Percentiles rank a stretch among this genome's conserved stretches.
Evolutionary conservation across 495 filamentous ascomycete genomes (phyloP).

Genomic region (Neurospora tetraspora): DNA sequence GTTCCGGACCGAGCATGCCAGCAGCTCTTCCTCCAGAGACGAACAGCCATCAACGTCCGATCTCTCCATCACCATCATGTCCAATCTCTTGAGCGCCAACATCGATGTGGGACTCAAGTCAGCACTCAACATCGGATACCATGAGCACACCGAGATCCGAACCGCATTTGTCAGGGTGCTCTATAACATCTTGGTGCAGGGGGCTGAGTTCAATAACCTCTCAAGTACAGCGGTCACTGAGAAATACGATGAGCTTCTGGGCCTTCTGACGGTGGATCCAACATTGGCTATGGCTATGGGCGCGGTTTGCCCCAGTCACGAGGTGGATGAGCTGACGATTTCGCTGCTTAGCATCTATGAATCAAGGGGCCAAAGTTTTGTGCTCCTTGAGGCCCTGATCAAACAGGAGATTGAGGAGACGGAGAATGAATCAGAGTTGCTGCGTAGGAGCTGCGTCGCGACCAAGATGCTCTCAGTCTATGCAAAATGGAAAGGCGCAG

Average conservation of each 20-base stretch:
- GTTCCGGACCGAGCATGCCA: slow-evolving; percentile 29
- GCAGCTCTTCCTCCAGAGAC: slow-evolving; percentile 26
- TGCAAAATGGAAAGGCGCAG: slow-evolving; percentile 55
- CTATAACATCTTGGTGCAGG: slow-evolving; percentile 56
- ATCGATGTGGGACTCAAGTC: slow-evolving; percentile 60
- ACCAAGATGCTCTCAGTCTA: slow-evolving; percentile 62
- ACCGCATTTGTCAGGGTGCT: slow-evolving; percentile 59
- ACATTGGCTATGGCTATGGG: slow-evolving; percentile 50
- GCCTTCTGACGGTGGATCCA: slow-evolving; percentile 49
- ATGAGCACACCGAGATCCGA: slow-evolving; percentile 54
- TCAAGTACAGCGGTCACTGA: slow-evolving; percentile 54
- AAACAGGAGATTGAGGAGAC: slow-evolving; percentile 57
- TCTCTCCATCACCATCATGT: slow-evolving; percentile 52
- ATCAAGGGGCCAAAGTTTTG: slow-evolving; percentile 46
- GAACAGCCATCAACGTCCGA: slow-evolving; percentile 42
- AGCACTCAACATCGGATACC: slow-evolving; percentile 54
- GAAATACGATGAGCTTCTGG: slow-evolving; percentile 52
- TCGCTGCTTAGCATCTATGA: slow-evolving; percentile 58
- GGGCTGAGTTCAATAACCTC: slow-evolving; percentile 55
- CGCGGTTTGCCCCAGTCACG: slow-evolving; percentile 51
- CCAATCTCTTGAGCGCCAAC: slow-evolving; percentile 56
- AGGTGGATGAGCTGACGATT: slow-evolving; percentile 56
- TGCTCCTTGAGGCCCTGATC: slow-evolving; percentile 52
- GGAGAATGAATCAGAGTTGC: slow-evolving; percentile 55
- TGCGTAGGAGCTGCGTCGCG: slow-evolving; percentile 53